A percentile compares a stretch with the other conserved stretches of the same genome.
These are phyloP conservation scores for Argentina anserina DNA, from an alignment of 306 rosid genomes.

Conservation along the genomic window DNA sequence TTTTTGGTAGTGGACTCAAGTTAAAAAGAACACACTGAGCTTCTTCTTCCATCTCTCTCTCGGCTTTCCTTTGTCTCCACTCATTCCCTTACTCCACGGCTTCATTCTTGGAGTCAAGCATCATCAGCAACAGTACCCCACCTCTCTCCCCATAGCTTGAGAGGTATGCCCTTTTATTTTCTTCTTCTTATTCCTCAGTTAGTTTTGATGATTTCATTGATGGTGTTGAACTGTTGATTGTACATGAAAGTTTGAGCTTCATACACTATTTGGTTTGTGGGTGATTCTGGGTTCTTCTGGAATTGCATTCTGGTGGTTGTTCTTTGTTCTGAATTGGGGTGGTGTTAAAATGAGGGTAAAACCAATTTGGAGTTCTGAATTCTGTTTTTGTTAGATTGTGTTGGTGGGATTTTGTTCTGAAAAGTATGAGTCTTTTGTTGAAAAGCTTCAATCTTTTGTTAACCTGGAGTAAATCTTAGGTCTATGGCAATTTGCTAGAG, in stretches of 20 bases:
- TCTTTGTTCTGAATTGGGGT: background rate
- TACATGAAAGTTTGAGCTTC: background rate
- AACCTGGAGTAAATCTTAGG: background rate
- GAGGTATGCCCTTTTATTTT: constrained; percentile 12
- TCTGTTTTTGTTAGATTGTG: background rate
- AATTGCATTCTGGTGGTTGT: background rate
- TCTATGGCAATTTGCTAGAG: background rate
- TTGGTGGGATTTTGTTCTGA: background rate
- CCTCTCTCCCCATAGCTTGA: constrained; percentile 15
- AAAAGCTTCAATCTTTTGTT: constrained; percentile 19
- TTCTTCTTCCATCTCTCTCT: constrained; percentile 4
- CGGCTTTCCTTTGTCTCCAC: constrained; percentile 45
- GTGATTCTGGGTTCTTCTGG: constrained; percentile 19
- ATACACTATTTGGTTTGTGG: background rate
- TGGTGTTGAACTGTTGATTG: background rate
- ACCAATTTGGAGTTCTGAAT: background rate
- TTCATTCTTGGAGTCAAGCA: constrained; percentile 36
- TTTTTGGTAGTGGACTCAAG: constrained; percentile 1
- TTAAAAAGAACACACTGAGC: constrained; percentile 18
- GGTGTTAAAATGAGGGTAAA: background rate
- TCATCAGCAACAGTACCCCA: constrained; percentile 17
- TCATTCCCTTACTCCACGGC: constrained; percentile 48
- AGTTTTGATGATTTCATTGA: background rate
- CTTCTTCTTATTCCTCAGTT: background rate
- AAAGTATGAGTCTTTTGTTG: constrained; percentile 17